phyloP scores from a whole-genome alignment of 345 rosid genomes.

The Gossypium mustelinum region DNA sequence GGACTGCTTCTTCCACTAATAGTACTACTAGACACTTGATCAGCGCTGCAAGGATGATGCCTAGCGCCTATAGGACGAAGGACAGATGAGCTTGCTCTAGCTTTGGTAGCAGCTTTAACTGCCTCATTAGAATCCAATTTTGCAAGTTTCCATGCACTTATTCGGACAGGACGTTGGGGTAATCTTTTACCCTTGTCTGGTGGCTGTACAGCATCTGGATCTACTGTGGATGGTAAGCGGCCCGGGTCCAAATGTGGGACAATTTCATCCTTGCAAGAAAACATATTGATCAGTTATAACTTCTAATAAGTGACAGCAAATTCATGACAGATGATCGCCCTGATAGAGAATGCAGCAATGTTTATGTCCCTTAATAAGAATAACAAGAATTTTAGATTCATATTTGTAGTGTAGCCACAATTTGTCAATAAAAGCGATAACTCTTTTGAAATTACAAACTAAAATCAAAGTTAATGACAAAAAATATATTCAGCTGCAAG shows the following conservation, averaged over 20 bases:
- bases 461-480: background rate
- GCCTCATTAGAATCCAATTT: conserved; percentile 81
- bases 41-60: conserved; percentile 51
- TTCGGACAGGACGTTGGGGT: conserved; percentile 71
- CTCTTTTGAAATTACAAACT: background rate
- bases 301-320: background rate
- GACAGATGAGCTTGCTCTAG: conserved; percentile 86
- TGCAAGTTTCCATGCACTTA: conserved; percentile 93
- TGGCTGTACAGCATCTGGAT: conserved; percentile 51
- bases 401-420: background rate
- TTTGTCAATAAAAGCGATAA: background rate
- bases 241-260: conserved; percentile 87
- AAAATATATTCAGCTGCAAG: background rate
- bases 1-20: conserved; percentile 81
- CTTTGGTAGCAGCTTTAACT: conserved; percentile 77
- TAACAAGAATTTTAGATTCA: conserved; percentile 2
- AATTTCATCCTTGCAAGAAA: conserved; percentile 59
- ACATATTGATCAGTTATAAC: background rate
- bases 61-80: conserved; percentile 60
- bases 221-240: conserved; percentile 68
- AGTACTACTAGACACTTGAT: conserved; percentile 56
- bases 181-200: conserved; percentile 49
- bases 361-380: background rate
- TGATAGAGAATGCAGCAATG: background rate
- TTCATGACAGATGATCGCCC: background rate